A percentile compares a stretch with the other conserved stretches of the same genome.
Evolutionary conservation across 2,329 filamentous ascomycete species (phyloP).

Genomic region (Lecanicillium sp.): DNA sequence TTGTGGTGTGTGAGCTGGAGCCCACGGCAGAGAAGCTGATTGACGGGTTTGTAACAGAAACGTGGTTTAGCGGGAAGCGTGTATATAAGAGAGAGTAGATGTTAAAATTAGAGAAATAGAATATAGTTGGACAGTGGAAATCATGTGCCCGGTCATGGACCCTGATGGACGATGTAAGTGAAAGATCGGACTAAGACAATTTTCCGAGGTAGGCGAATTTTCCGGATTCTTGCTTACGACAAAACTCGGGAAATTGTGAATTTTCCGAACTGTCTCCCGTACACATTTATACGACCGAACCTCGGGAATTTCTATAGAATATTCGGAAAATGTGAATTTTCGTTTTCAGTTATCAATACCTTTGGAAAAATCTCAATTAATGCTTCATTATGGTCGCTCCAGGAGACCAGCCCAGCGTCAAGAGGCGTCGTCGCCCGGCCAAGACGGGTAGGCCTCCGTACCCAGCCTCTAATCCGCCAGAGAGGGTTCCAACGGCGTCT

Average conservation of each 20-base stretch:
- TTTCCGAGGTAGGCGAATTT: not conserved
- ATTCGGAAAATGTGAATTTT: not conserved
- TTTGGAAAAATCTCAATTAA: not conserved
- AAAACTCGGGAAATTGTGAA: not conserved
- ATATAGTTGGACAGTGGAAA: not conserved
- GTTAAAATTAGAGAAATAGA: not conserved
- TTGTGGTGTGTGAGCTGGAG: constrained; percentile 45
- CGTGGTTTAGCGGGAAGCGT: constrained; percentile 45
- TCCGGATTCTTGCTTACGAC: too few relatives aligned
- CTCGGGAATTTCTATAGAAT: not conserved
- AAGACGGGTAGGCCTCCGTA: too few relatives aligned
- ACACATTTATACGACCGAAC: not conserved
- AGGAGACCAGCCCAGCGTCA: not conserved
- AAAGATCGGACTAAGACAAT: not conserved
- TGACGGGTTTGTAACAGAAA: constrained; percentile 41
- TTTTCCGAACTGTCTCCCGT: not conserved
- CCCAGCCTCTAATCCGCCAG: too few relatives aligned
- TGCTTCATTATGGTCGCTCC: not conserved
- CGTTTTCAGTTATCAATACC: too few relatives aligned
- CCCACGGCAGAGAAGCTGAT: constrained; percentile 43
- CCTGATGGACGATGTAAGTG: not conserved
- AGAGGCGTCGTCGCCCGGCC: constrained; percentile 9
- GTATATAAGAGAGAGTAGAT: constrained; percentile 25
- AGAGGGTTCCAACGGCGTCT: too few relatives aligned
- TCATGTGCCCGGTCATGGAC: not conserved